phyloP scores from a whole-genome alignment of 805 yeast genomes.

The Kodamaea leandrae region DNA sequence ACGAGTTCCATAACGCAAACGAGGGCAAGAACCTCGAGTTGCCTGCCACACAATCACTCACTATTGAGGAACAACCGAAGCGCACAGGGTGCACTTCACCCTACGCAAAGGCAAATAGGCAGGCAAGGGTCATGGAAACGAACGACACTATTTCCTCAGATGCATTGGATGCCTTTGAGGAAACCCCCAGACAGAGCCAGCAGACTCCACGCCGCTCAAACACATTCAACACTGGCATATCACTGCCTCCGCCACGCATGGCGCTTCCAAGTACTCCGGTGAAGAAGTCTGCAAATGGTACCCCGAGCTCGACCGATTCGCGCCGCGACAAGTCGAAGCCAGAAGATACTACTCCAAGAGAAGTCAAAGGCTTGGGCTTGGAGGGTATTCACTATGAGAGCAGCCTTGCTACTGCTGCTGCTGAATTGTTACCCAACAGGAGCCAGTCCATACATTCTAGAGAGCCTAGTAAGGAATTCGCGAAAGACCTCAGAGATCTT shows the following conservation, averaged over 20 bases:
- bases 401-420: constrained; percentile 5
- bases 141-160: constrained; percentile 21
- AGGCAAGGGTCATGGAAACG: constrained; percentile 44
- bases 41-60: constrained; percentile 5
- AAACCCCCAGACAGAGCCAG: constrained; percentile 19
- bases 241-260: constrained; percentile 36
- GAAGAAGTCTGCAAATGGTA: constrained; percentile 12
- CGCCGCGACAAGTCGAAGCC: constrained; percentile 7
- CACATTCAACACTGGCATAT: background rate
- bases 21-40: constrained; percentile 4
- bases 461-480: background rate
- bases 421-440: background rate
- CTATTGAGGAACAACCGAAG: constrained; percentile 19
- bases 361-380: constrained; percentile 34
- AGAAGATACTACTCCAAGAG: constrained; percentile 8
- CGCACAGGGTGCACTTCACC: constrained; percentile 39
- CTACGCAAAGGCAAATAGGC: constrained; percentile 41
- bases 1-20: constrained; percentile 27
- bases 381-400: constrained; percentile 33
- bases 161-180: constrained; percentile 12
- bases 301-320: constrained; percentile 15
- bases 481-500: background rate
- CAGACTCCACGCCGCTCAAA: background rate
- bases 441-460: background rate
- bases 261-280: constrained; percentile 31